These are phyloP conservation scores for Vararia minispora DNA, from an alignment of 768 basidiomycete genomes.

Conservation along the genomic window DNA sequence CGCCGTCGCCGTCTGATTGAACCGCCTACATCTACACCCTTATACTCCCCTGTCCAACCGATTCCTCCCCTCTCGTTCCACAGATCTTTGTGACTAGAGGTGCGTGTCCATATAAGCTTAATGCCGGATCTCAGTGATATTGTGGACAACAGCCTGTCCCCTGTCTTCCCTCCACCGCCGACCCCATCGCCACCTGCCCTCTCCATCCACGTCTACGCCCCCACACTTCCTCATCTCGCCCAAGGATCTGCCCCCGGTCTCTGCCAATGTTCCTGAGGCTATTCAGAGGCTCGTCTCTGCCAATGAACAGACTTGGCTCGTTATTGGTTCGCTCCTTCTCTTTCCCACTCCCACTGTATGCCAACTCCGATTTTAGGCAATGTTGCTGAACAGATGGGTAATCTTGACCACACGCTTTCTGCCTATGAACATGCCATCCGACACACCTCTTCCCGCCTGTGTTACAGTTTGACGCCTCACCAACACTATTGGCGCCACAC, in stretches of 20 bases:
- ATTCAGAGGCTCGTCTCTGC: slow-evolving; percentile 73
- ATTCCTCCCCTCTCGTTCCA: no score
- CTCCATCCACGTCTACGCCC: slow-evolving; percentile 25
- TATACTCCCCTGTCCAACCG: no score
- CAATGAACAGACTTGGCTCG: slow-evolving; percentile 92
- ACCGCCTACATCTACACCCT: no score
- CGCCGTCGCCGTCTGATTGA: no score
- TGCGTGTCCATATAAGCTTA: no score
- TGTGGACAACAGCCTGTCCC: no score
- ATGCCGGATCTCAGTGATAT: no score
- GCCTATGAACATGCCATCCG: slow-evolving; percentile 94
- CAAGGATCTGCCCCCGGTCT: slow-evolving; percentile 14
- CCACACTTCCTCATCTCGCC: slow-evolving; percentile 28
- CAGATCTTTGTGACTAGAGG: no score
- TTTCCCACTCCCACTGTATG: slow-evolving; percentile 6
- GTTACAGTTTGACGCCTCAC: no score
- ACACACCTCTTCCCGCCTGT: no score
- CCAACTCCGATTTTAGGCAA: slow-evolving; percentile 52
- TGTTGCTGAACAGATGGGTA: slow-evolving; percentile 91
- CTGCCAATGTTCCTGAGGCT: slow-evolving; percentile 24
- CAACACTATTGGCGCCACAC: no score
- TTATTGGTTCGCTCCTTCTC: slow-evolving; percentile 57
- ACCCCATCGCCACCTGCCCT: slow-evolving; percentile 30
- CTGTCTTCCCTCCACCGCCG: slow-evolving; percentile 37
- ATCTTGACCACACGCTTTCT: slow-evolving; percentile 83